Evolutionary conservation across 805 yeast genomes (phyloP).

Genomic region (Pichia nakasei): DNA sequence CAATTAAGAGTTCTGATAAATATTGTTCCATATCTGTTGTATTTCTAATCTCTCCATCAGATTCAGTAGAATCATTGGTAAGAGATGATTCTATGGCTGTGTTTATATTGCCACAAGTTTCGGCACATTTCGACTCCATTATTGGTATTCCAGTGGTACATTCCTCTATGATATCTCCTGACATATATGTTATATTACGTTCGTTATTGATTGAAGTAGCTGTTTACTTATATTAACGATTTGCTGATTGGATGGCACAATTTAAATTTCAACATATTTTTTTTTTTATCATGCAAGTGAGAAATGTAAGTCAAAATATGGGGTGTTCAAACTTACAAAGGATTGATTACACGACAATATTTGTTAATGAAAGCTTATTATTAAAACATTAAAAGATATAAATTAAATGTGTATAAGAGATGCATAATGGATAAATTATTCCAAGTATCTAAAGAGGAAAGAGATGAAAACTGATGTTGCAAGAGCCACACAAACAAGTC

Average conservation of each 20-base stretch:
- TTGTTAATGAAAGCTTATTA: too few relatives aligned
- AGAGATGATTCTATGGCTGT: too few relatives aligned
- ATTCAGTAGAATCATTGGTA: background rate
- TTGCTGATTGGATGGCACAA: too few relatives aligned
- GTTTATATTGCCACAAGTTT: background rate
- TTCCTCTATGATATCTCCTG: background rate
- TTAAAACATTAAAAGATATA: too few relatives aligned
- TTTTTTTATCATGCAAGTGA: too few relatives aligned
- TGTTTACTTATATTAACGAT: too few relatives aligned
- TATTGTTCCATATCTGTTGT: conserved; percentile 5
- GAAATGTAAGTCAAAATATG: too few relatives aligned
- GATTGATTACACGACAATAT: too few relatives aligned
- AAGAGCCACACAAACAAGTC: conserved; percentile 66
- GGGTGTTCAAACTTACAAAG: too few relatives aligned
- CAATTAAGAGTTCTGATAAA: conserved; percentile 4
- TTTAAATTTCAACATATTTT: too few relatives aligned
- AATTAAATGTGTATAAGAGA: too few relatives aligned
- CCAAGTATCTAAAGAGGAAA: conserved; percentile 43
- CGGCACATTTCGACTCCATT: background rate
- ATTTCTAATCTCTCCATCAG: background rate
- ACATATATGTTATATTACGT: background rate
- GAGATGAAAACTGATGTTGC: conserved; percentile 59
- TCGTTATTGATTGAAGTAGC: too few relatives aligned
- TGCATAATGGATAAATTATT: conserved; percentile 15
- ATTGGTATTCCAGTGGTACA: background rate